Evolutionary conservation across 2,329 filamentous ascomycete species (phyloP), one percentile per base, ranked within the genome.

Genomic region (Sclerotiophoma versabilis): DNA sequence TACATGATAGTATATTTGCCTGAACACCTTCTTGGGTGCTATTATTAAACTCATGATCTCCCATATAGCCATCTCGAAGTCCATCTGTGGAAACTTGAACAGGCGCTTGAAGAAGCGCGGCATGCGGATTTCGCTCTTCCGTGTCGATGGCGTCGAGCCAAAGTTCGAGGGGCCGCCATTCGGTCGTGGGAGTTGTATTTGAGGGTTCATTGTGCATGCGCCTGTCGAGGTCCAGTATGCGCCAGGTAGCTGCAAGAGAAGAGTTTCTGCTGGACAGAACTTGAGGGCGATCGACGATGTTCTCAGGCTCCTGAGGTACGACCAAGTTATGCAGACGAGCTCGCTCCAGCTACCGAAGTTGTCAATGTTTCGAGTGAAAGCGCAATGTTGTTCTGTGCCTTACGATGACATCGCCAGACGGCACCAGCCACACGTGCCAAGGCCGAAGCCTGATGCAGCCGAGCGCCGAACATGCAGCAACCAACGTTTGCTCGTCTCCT

Each of bases 71-170:
- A 88, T 87, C 70, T 89, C 87, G 70, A 89, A 89, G 77, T 89
- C 87, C 87, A 89, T 89, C 64, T 88, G 86, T 10, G 86, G 86
- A 68, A 89, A 89, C 72, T 89, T 89, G 81, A 89, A 88, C 43
- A 89, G 76, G 53, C 85, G 81, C 68, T 86, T 86, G 77, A 88
- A 87, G 80, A 88, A 87, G 62, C 84, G 83, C 60, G 86, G 85
- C 80, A 87, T 84, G 38, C 83, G 82, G 66, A 86, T 74, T 48
- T 83, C 82, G 49, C 77, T 78, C 54, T 81, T 78, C 59, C 77
- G 76, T 53, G 79, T 74, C 3, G 59, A 64, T 33, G 82, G 77
- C 15, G 81, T 81, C 38, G 76, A 73, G 53, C 82, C 83, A 59
- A 84, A 85, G 64, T 77, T 82, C 33, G 80, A 73, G 29, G 79